Evolutionary conservation across 2,329 filamentous ascomycete species (phyloP).

Genomic region (Piedraia hortae): DNA sequence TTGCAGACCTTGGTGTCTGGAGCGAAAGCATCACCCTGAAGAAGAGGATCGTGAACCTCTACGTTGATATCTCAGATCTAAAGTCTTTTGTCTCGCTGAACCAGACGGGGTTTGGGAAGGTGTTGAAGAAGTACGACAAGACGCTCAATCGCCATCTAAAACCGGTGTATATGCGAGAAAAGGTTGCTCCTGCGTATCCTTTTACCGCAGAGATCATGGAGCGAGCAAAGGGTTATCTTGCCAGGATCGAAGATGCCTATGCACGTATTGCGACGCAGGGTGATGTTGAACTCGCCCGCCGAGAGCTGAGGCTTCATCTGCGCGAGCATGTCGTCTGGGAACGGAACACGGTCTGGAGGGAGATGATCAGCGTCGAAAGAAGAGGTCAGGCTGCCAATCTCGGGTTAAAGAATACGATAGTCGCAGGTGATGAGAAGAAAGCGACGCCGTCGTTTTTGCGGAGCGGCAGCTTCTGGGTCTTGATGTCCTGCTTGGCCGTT

Average conservation of each 20-base stretch:
- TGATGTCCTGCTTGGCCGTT: constrained; percentile 40
- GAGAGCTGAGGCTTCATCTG: constrained; percentile 69
- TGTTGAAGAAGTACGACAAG: constrained; percentile 96
- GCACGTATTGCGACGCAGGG: constrained; percentile 58
- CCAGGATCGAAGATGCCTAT: constrained; percentile 51
- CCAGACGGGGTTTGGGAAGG: constrained; percentile 85
- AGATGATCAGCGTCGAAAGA: constrained; percentile 93
- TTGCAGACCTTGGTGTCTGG: constrained; percentile 28
- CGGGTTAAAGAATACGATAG: constrained; percentile 44
- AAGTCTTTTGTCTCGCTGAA: constrained; percentile 93
- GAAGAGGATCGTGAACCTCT: constrained; percentile 64
- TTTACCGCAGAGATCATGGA: constrained; percentile 50
- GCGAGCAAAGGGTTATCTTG: constrained; percentile 42
- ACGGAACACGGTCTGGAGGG: constrained; percentile 91
- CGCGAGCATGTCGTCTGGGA: constrained; percentile 98
- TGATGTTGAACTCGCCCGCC: constrained; percentile 46
- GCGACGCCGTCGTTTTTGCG: constrained; percentile 54
- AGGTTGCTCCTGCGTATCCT: constrained; percentile 53
- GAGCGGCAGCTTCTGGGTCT: constrained; percentile 50
- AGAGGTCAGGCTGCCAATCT: constrained; percentile 85
- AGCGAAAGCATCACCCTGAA: constrained; percentile 62
- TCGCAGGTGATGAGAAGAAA: constrained; percentile 26
- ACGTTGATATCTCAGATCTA: constrained; percentile 80
- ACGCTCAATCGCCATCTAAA: constrained; percentile 64
- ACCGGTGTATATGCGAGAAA: constrained; percentile 41